phyloP scores from a whole-genome alignment of 331 rosid species.

The Prunus yedoensis region DNA sequence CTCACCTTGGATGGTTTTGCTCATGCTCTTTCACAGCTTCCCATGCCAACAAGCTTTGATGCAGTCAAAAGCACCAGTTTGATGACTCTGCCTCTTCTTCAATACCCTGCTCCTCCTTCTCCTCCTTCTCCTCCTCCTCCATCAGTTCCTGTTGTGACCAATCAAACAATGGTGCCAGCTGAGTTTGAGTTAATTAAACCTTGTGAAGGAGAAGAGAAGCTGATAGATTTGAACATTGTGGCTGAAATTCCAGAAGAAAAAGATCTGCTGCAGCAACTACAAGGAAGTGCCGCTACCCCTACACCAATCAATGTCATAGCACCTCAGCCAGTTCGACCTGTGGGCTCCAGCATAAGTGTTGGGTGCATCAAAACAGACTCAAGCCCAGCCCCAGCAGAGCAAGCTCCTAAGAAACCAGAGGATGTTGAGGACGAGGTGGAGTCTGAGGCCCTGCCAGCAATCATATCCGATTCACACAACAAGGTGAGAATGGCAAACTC shows the following conservation, averaged over 20 bases:
- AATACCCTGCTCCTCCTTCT: slow-evolving; percentile 28
- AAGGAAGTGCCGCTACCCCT: slow-evolving; percentile 11
- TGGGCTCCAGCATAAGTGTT: slow-evolving; percentile 68
- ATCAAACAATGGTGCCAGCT: slow-evolving; percentile 13
- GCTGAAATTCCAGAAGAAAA: slow-evolving; percentile 64
- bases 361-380: slow-evolving; percentile 55
- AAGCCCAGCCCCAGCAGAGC: background rate
- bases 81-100: slow-evolving; percentile 79
- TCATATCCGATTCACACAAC: slow-evolving; percentile 81
- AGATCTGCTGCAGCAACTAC: slow-evolving; percentile 63
- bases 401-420: slow-evolving; percentile 40
- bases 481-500: slow-evolving; percentile 76
- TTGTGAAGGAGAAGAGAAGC: slow-evolving; percentile 26
- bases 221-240: slow-evolving; percentile 43
- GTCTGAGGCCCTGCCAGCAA: slow-evolving; percentile 64
- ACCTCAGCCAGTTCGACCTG: slow-evolving; percentile 79
- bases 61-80: slow-evolving; percentile 20
- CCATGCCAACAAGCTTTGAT: slow-evolving; percentile 27
- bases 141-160: slow-evolving; percentile 18
- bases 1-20: slow-evolving; percentile 46
- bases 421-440: slow-evolving; percentile 70
- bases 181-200: slow-evolving; percentile 31
- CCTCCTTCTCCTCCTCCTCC: slow-evolving; percentile 17
- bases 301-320: slow-evolving; percentile 38
- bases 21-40: slow-evolving; percentile 37